Evolutionary conservation across 1,139 yeast species (phyloP), one percentile per base, ranked within the genome.

Genomic region (Arxiozyma slooffiae): DNA sequence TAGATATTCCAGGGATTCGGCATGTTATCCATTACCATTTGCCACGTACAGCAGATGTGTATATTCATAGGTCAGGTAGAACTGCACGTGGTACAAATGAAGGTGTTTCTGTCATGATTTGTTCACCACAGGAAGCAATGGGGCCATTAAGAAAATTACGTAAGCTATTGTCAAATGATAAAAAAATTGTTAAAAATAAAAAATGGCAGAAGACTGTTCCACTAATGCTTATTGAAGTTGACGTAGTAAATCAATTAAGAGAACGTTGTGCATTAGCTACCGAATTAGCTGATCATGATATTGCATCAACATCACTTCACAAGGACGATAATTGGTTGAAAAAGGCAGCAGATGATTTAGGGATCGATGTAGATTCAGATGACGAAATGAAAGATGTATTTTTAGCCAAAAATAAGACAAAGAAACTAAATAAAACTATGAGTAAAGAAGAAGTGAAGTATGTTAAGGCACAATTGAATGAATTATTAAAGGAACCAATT

Each of bases 21-120:
- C 98, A 92, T 67, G 98, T 94, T 42, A 88, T 92, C 16, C 98
- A 92, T 67, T 92, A 92, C 63, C 97, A 92, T 69, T 74, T 94
- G 55, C 98, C 99, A 11, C 77, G 97, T 56, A 78, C 95, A 9
- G 97, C 97, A 0, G 98, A 94, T 66, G 81, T 89, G 50, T 92
- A 92, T 64, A 83, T 92, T 57, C 99, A 92, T 69, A 78, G 99
- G 67, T 87, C 97, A 1, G 99, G 99, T 55, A 82, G 99, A 77
- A 94, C 98, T 21, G 98, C 96, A 0, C 85, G 99, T 74, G 97
- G 95, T 2, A 92, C 94, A 0, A 79, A 78, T 50, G 94, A 87
- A 64, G 99, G 99, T 73, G 96, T 92, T 20, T 84, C 97, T 2
- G 83, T 94, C 40, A 81, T 89, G 77, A 74, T 92, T 52, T 89